These are phyloP conservation scores for Trypanosomatidae sp. DNA, from an alignment of 208 protist species.

Conservation along the genomic window DNA sequence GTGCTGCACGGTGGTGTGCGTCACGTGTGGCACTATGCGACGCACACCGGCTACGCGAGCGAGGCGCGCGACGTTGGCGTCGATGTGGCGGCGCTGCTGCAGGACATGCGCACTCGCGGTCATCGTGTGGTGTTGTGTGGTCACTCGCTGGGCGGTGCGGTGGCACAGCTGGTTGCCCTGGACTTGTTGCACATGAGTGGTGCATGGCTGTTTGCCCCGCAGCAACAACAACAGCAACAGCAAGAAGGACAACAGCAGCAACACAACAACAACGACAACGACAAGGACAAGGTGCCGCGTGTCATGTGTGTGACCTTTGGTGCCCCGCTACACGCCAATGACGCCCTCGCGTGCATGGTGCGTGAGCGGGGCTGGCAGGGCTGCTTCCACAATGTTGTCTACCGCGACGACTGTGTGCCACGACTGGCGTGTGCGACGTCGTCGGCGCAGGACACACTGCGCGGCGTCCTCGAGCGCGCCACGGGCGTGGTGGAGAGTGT, in stretches of 20 bases:
- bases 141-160: conserved; percentile 62
- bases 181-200: no score
- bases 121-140: conserved; percentile 64
- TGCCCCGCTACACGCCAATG: conserved; percentile 56
- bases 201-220: no score
- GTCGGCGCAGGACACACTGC: conserved; percentile 19
- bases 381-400: conserved; percentile 63
- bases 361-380: conserved; percentile 24
- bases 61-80: conserved; percentile 38
- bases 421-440: conserved; percentile 46
- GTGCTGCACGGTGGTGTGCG: conserved; percentile 26
- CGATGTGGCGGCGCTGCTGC: conserved; percentile 23
- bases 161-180: conserved; percentile 48
- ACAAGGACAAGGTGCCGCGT: conserved; percentile 8
- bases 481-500: conserved; percentile 8
- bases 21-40: conserved; percentile 30
- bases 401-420: conserved; percentile 57
- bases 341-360: conserved; percentile 37
- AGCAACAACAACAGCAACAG: no score
- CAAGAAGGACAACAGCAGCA: no score
- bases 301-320: conserved; percentile 60
- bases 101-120: conserved; percentile 29
- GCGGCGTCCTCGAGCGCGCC: conserved; percentile 11
- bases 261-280: no score
- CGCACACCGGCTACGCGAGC: conserved; percentile 50